Evolutionary conservation across 1,284 basidiomycete species (phyloP).

Genomic region (Irpex sp.): DNA sequence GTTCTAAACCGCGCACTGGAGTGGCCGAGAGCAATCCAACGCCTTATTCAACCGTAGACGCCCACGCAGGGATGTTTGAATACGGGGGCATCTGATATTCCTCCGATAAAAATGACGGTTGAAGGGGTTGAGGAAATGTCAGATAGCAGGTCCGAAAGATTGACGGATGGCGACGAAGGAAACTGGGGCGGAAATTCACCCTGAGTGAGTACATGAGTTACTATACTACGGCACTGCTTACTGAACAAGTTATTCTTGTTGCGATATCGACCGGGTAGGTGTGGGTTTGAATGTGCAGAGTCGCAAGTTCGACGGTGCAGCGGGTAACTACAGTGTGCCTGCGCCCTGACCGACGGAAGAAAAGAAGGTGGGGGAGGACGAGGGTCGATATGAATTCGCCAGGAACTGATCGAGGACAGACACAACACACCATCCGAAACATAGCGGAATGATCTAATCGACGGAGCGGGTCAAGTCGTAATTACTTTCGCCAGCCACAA

Average conservation of each 20-base stretch:
- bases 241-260: too few relatives aligned
- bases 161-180: neutral
- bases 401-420: neutral
- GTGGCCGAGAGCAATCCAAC: slow-evolving; percentile 4
- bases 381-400: neutral
- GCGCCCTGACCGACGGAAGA: neutral
- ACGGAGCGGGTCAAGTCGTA: neutral
- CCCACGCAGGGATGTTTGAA: neutral
- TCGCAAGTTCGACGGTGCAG: too few relatives aligned
- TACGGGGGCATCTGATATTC: neutral
- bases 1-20: slow-evolving; percentile 7
- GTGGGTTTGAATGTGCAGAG: too few relatives aligned
- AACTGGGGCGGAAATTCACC: neutral
- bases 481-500: neutral
- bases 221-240: neutral
- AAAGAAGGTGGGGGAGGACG: neutral
- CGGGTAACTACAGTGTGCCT: neutral
- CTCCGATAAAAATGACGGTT: neutral
- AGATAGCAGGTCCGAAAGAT: neutral
- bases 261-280: too few relatives aligned
- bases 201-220: neutral
- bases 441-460: neutral
- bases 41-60: neutral
- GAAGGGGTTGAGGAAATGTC: neutral
- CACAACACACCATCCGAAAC: neutral